Evolutionary conservation across 2,329 filamentous ascomycete species (phyloP), one percentile per base, ranked within the genome.

Genomic region (Neocatenulostroma microsporum): DNA sequence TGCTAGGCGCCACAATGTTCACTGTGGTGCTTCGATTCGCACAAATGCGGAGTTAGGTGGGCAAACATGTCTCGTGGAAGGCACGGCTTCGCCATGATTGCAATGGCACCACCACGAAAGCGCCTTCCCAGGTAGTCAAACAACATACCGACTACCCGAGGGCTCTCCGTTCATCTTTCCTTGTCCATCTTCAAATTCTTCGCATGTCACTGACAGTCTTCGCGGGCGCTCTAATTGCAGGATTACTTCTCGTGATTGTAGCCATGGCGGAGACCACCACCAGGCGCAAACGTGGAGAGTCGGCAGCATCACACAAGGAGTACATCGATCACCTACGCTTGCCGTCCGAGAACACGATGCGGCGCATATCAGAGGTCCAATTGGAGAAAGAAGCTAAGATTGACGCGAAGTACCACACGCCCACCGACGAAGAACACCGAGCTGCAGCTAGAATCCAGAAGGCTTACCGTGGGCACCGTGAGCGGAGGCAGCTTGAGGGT

Each of bases 401-500:
- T 5, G 29, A 43, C 28, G 30, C 36, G 18, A 53, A 50, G 37
- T 56, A 57, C 30, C 48, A 51, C 31, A 36, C 39, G 7, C 26
- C 24, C 7, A 21, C n/a, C 8, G 26, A 36, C 23, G 42, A 53
- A 19, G 48, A 50, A 34, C 45, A 46, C 12, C 46, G 48, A 30
- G 56, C 57, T 9, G 57, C 55, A 2, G 46, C 42, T 21, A 49
- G 47, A 27, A 60, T 60, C 15, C 57, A 60, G 42, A 76, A 80
- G 47, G 81, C 78, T 13, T 93, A 88, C 56, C 73, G 85, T 24
- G 84, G 84, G 5, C 84, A 91, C 58, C 74, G 82, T 34, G 72
- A 76, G 33, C 73, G 85, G 27, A 68, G 85, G 31, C 78, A 86
- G 57, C 68, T 89, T 44, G 60, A 73, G 21, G 85, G 84, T 0